Evolutionary conservation across 2,329 filamentous ascomycete species (phyloP), one percentile per base, ranked within the genome.

Genomic region (Diplodia sapinea): DNA sequence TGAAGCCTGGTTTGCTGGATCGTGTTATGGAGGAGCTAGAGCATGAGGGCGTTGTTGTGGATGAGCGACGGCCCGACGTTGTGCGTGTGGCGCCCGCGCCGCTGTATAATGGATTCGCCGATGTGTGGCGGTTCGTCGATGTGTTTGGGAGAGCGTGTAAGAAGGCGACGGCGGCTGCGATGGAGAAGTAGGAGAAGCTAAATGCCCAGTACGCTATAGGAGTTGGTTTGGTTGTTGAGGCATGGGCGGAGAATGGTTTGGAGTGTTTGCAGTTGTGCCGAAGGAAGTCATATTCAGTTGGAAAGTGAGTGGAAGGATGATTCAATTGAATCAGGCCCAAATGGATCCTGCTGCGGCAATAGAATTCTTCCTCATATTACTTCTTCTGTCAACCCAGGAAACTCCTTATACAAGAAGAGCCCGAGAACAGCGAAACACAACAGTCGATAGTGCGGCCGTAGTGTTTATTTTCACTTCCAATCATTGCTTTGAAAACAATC

Each of bases 51-150:
- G 88, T 95, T 2, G 86, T 96, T 0, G 88, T 91, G 47, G 93
- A 97, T 75, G 91, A 95, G 83, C 84, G 93, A 68, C 92, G 91
- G 77, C 93, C 94, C 1, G 89, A 94, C 75, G 93, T 97, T 17
- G 89, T 97, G 62, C 84, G 93, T 1, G 88, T 96, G 1, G 92
- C 93, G 1, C 93, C 94, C 1, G 90, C 91, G 51, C 93, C 93
- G 9, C 77, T 97, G 71, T 97, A 96, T 79, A 94, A 94, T 74
- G 88, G 86, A 0, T 96, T 91, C 75, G 83, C 84, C 68, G 93
- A 97, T 72, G 88, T 93, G 7, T 88, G 80, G 81, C 76, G 79
- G 17, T 92, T 92, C 74, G 62, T 65, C 2, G 13, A 61, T 43
- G 52, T 65, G 17, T 68, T 68, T 26, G 65, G 43, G 54, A 61